Evolutionary conservation across 768 basidiomycete genomes (phyloP), one percentile per base, ranked within the genome.

Genomic region (Russula ochroleuca): DNA sequence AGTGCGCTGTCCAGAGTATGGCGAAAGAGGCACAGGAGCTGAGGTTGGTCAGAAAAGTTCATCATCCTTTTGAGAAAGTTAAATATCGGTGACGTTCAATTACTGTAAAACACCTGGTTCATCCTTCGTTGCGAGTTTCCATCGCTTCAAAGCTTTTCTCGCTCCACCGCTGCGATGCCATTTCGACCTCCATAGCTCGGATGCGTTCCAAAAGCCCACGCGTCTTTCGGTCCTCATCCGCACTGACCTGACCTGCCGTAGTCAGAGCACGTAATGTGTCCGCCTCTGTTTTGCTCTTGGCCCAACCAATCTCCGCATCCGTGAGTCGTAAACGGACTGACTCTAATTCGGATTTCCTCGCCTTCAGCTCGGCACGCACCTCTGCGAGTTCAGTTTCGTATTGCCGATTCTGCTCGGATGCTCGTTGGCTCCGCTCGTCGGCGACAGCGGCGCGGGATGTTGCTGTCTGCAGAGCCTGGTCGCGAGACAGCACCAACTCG

Each of bases 291-390:
- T 93, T 85, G 48, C 92, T 92, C 73, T 92, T 90, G 25, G 90
- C n/a, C 87, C 93, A 97, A 9, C 89, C 85, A 71, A 89, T 93
- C 76, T 97, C 95, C 47, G 88, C 85, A 57, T 95, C 92, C 28
- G 83, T 78, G 47, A 95, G 75, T 59, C 88, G 80, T 9, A 79
- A 75, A 49, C 84, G 82, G 8, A 87, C 79, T 10, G 83, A 74
- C 64, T 94, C 92, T 14, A 85, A 83, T 65, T 96, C 28, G 28
- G 28, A 28, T 28, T 28, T 28, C 28, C 28, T n/a, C n/a, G n/a
- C n/a, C n/a, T n/a, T n/a, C n/a, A n/a, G n/a, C n/a, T n/a, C n/a
- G n/a, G n/a, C n/a, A n/a, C n/a, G n/a, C n/a, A n/a, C 28, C 28
- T 28, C 5, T 28, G 28, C 28, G 5, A 28, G 28, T 28, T 28